Base-by-base conservation (phyloP, 305 asterid species). In the Stenogyne calaminthoides region DNA sequence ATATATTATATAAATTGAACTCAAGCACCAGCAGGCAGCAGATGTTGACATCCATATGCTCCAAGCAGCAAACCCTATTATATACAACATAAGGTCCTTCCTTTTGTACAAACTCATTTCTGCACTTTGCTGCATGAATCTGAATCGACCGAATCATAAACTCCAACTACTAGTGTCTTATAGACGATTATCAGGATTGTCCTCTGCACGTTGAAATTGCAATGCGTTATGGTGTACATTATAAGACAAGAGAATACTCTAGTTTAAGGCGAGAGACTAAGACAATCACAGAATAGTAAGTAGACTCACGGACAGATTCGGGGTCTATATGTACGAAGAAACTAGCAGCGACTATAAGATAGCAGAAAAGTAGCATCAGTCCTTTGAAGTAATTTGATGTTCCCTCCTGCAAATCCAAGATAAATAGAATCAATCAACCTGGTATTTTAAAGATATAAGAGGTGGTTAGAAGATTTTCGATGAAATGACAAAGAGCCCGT, bases 301-400 rank as follows among this genome's bases (percentile, higher is more conserved):
- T 9, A 32, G 54, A 82, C 96, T 90, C 56, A 87, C 95, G 82
- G 78, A 77, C 76, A 40, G 91, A 82, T 64, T 85, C 80, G 2
- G 91, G 90, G 83, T 91, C 97, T 56, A 82, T 56, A 68, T 91
- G 97, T 72, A 91, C 97, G 70, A 86, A 91, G 89, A 91, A 91
- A 80, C 97, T 89, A 52, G 97, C 91, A 27, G 95, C 96, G 0
- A 91, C 97, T 59, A 91, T 89, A 49, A 91, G 78, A 76, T 91
- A 91, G 88, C 97, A 91, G 44, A 89, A 74, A 51, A 91, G 91
- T 63, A 91, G 93, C 96, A 91, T 91, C 63, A 91, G 79, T 36
- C 96, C 97, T 84, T 91, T 91, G 73, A 91, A 91, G 77, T 91
- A 91, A 76, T 88, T 91, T 25, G 97, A 89, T 40, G 93, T 88